Evolutionary conservation across 768 basidiomycete genomes (phyloP), one percentile per base, ranked within the genome.

Genomic region (Amanita fuliginea): DNA sequence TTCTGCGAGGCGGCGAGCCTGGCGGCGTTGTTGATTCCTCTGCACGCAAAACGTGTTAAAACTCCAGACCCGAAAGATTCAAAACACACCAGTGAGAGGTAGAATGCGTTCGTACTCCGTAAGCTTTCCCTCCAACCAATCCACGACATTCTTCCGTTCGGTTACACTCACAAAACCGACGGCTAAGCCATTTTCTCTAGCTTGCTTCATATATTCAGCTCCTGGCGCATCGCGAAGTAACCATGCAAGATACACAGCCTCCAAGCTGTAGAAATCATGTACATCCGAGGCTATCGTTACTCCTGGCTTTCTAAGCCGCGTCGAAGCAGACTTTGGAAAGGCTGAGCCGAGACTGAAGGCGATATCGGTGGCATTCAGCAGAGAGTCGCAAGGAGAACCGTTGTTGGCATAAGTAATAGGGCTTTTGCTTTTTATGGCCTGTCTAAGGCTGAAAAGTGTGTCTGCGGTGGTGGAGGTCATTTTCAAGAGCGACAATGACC

Each of bases 191-290:
- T 74, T 74, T 58, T 86, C 85, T 48, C 88, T 72, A 2, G 84
- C 83, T 57, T 86, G 82, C 60, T 83, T 85, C 78, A 95, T 81
- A 67, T 98, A 98, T 55, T 94, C 90, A 13, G 84, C 86, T 26
- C 81, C 79, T 0, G 79, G 71, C 0, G 79, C 77, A 60, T 89
- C 86, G 41, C 78, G 71, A 28, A 85, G 72, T 3, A 81, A 67
- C 86, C 84, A 98, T 24, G 86, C 83, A n/a, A 94, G 72, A 56
- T 87, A 84, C 7, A 98, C 71, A 1, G 90, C 85, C 46, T 87
- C 86, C 11, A 93, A 64, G 8, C 86, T 75, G 64, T 86, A 90
- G 55, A 85, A 84, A 42, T 87, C 83, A n/a, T 70, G 56, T 0
- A 75, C 71, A 33, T 72, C 68, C 10, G 66, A 63, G 49, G 65